phyloP scores from a whole-genome alignment of 148 eudicot species.

The Rheum nobile region DNA sequence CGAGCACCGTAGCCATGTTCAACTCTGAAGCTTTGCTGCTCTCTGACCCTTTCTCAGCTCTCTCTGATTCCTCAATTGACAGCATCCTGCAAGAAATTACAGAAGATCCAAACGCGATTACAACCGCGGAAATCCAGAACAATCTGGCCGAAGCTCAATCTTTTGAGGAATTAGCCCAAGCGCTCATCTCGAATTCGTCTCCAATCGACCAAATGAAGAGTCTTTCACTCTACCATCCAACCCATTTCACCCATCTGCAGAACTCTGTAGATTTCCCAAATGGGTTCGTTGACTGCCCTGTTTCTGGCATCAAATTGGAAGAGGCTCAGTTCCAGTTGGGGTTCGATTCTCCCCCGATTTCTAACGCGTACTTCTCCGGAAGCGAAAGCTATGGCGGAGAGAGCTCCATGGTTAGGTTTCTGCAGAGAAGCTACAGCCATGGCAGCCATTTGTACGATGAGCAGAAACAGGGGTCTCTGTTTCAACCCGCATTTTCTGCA shows the following conservation, averaged over 20 bases:
- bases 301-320: slow-evolving; percentile 56
- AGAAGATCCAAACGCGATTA: slow-evolving; percentile 22
- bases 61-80: slow-evolving; percentile 46
- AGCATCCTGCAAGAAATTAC: slow-evolving; percentile 32
- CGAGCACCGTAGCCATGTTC: slow-evolving; percentile 6
- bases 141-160: slow-evolving; percentile 18
- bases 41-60: slow-evolving; percentile 37
- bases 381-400: slow-evolving; percentile 21
- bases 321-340: slow-evolving; percentile 23
- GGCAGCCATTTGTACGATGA: slow-evolving; percentile 50
- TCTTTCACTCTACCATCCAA: slow-evolving; percentile 34
- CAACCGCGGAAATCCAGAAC: background rate
- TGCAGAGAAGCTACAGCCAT: slow-evolving; percentile 50
- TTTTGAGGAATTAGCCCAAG: slow-evolving; percentile 34
- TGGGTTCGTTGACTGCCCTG: slow-evolving; percentile 24
- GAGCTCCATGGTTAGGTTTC: slow-evolving; percentile 26
- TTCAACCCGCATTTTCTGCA: slow-evolving; percentile 38
- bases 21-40: slow-evolving; percentile 14
- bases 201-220: slow-evolving; percentile 45
- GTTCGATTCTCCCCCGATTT: slow-evolving; percentile 17
- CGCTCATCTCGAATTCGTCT: slow-evolving; percentile 43
- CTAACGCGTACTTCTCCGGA: slow-evolving; percentile 12
- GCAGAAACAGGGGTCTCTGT: slow-evolving; percentile 18
- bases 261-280: slow-evolving; percentile 13
- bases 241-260: slow-evolving; percentile 25